Conservation (phyloP, 192 early-diverging fungal species). For the Endogone sp. region DNA sequence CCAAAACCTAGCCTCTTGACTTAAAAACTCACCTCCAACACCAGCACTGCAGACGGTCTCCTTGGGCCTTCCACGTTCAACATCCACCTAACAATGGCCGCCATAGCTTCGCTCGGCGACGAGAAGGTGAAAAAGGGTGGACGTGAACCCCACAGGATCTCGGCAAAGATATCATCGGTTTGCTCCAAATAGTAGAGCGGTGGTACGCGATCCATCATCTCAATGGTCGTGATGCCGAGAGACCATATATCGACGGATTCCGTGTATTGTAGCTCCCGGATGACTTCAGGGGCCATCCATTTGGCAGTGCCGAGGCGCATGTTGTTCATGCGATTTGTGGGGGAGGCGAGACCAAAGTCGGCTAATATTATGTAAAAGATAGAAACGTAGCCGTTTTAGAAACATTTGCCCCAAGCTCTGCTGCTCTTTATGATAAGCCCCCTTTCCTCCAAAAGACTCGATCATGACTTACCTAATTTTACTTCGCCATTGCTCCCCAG, state of each 20-base stretch:
- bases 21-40: constrained; percentile 18
- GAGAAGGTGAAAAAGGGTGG: constrained; percentile 28
- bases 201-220: constrained; percentile 42
- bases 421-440: too few species aligned
- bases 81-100: constrained; percentile 24
- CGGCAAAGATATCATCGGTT: constrained; percentile 18
- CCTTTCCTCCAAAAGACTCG: background rate
- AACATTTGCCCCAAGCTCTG: too few species aligned
- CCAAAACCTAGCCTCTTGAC: too few species aligned
- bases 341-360: constrained; percentile 34
- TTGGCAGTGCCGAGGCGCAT: constrained; percentile 34
- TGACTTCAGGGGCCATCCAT: constrained; percentile 42
- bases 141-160: constrained; percentile 24
- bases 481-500: constrained; percentile 29
- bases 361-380: constrained; percentile 3
- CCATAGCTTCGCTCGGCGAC: constrained; percentile 17
- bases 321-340: constrained; percentile 20
- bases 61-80: constrained; percentile 20
- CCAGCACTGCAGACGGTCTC: constrained; percentile 26
- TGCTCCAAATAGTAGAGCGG: constrained; percentile 21
- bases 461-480: constrained; percentile 28
- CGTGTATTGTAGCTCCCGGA: constrained; percentile 23
- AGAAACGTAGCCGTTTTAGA: too few species aligned
- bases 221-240: constrained; percentile 35
- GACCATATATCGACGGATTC: constrained; percentile 35